Evolutionary conservation across 2,329 filamentous ascomycete genomes (phyloP), one percentile per base, ranked within the genome.

Genomic region (Gaeumannomyces sp.): DNA sequence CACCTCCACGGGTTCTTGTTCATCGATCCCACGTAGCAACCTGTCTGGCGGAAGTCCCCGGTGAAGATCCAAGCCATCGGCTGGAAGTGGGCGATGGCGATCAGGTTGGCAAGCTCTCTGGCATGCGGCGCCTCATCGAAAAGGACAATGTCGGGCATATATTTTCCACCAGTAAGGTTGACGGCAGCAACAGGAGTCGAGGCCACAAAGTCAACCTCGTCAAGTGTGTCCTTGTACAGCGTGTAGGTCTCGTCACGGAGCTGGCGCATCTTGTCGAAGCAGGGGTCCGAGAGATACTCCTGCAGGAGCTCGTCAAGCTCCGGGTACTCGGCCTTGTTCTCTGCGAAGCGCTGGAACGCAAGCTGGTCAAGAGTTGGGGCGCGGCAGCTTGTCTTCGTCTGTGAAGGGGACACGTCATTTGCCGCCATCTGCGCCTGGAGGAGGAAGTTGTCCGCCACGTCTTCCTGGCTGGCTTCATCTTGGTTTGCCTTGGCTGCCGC

Each of bases 81-180:
- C 2, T 74, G 72, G 60, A 77, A 81, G 33, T 75, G 77, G 0
- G 79, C 79, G 27, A 82, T 70, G 0, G 80, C 73, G 1, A 82
- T 80, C 25, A 82, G 68, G 0, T 77, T 78, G 0, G 80, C 80
- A 0, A 81, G 70, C 67, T 82, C 80, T 22, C 80, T 71, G 0
- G 78, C 78, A 59, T 82, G 80, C 0, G 79, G 77, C 0, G 78
- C 77, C 73, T 96, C 92, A 59, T 93, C 92, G 68, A 96, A 91
- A 72, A 96, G 93, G 0, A 95, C 86, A 68, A 96, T 88, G 70
- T 95, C 90, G 0, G 92, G 91, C 68, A 90, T 89, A 38, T 93
- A 92, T 8, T 92, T 71, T 2, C 71, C 73, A 0, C 73, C 68
- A 45, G 81, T 79, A 0, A 70, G 68, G 0, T 75, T 74, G 4